Base-by-base conservation (phyloP, 2,329 filamentous ascomycete species). In the Pseudocercospora pini-densiflorae region DNA sequence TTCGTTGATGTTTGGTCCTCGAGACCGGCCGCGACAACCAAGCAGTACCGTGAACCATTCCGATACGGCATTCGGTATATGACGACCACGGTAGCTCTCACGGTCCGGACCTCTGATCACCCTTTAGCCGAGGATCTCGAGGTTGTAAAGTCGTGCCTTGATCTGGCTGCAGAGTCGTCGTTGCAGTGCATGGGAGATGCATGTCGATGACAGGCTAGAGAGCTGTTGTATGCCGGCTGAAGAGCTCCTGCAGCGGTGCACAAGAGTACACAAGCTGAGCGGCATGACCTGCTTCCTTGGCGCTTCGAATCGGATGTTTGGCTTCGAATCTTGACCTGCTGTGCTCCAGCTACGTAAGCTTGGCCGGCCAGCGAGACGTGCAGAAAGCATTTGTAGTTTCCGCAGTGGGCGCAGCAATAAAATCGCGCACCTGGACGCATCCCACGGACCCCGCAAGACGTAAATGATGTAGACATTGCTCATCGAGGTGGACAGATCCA, bases 301-400 rank as follows among this genome's bases (percentile, higher is more conserved):
- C 51, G 23, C 2, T 27, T 54, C 51, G 24, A 24, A 54, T 54
- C 51, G 49, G 49, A 54, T 54, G 23, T 54, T 54, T 54, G 49
- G 49, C 49, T 54, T 29, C 19, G 49, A 54, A 54, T 54, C 49
- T 54, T 24, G 23, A 31, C 9, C 9, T 24, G 51, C 51, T 54
- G 51, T 54, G 51, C 16, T n/a, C 24, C 49, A 19, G 51, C 51
- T 31, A 31, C 51, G 24, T 54, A 54, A 14, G 40, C 40, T 43
- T 43, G 27, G 51, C 51, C 51, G 51, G 51, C 51, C 27, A 33
- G 51, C 51, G 51, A 55, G 51, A 55, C 23, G 5, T 31, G 51
- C 51, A 55, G 51, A 55, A 55, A 24, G 51, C 51, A 31, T 27
- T 55, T 55, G 51, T n/a, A 55, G 51, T 24, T 31, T 29, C 51